Percentiles rank a stretch among this genome's conserved stretches.
Evolutionary conservation across 352 stramenopile genomes (phyloP).

Genomic region (Phytophthora pseudosyringae): DNA sequence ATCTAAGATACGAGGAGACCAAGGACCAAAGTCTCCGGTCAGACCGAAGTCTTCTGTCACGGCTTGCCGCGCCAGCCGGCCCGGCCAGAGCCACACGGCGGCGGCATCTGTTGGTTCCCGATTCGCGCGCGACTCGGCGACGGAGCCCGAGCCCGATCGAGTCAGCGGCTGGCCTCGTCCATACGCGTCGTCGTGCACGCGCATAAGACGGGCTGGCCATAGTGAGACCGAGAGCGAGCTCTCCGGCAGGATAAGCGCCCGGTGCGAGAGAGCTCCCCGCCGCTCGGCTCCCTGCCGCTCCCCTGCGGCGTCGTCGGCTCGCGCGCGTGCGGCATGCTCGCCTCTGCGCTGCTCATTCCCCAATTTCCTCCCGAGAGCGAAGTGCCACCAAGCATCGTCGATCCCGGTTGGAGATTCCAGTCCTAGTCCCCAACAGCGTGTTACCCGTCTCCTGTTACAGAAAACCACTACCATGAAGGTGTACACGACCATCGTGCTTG

Average conservation of each 20-base stretch:
- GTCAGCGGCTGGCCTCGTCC: conserved; percentile 27
- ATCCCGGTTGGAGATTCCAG: conserved; percentile 29
- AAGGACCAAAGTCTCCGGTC: conserved; percentile 3
- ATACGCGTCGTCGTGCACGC: conserved; percentile 28
- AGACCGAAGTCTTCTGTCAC: no score
- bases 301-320: conserved; percentile 29
- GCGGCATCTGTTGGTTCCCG: conserved; percentile 20
- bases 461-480: conserved; percentile 41
- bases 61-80: conserved; percentile 5
- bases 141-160: conserved; percentile 10
- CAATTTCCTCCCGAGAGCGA: conserved; percentile 41
- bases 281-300: conserved; percentile 29
- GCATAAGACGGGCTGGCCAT: conserved; percentile 23
- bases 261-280: conserved; percentile 9
- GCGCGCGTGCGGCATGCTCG: conserved; percentile 1
- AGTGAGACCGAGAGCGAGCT: conserved; percentile 15
- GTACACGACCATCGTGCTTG: conserved; percentile 42
- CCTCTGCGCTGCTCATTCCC: conserved; percentile 28
- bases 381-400: conserved; percentile 18
- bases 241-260: conserved; percentile 29
- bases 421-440: conserved; percentile 31
- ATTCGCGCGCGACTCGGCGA: conserved; percentile 19
- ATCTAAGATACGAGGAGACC: conserved; percentile 10
- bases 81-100: conserved; percentile 19
- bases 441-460: conserved; percentile 25